These are phyloP conservation scores for Alternaria atra DNA, from an alignment of 2,329 filamentous ascomycete genomes.

Conservation along the genomic window DNA sequence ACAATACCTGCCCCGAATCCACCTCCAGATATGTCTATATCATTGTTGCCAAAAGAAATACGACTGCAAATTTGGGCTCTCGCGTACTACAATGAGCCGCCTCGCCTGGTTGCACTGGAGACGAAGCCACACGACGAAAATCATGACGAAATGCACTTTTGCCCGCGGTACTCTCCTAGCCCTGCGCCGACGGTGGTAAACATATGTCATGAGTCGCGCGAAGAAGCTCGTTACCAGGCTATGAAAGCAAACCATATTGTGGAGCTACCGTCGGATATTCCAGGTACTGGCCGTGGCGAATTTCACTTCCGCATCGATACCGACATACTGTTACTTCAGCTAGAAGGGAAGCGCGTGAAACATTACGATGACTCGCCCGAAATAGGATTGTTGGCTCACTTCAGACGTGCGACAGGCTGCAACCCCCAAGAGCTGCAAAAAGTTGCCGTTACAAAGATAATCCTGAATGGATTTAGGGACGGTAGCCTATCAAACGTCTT, in stretches of 20 bases:
- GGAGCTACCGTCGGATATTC: conserved; percentile 8
- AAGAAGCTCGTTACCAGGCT: conserved; percentile 30
- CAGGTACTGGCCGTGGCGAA: background rate
- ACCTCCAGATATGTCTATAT: conserved; percentile 27
- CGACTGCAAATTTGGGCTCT: conserved; percentile 35
- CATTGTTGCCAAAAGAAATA: conserved; percentile 32
- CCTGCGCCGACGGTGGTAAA: conserved; percentile 26
- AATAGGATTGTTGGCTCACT: conserved; percentile 30
- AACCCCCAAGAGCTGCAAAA: conserved; percentile 17
- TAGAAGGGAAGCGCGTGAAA: conserved; percentile 17
- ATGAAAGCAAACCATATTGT: conserved; percentile 23
- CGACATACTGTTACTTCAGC: conserved; percentile 28
- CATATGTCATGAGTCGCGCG: conserved; percentile 31
- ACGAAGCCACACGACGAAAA: conserved; percentile 25
- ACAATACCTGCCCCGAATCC: background rate
- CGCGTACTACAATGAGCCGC: conserved; percentile 27
- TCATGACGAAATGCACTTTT: conserved; percentile 31
- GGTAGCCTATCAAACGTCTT: conserved; percentile 32
- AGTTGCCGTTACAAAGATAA: conserved; percentile 27
- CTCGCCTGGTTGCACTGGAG: conserved; percentile 30
- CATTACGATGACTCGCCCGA: conserved; percentile 35
- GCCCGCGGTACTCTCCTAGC: conserved; percentile 32
- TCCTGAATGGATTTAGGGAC: conserved; percentile 22
- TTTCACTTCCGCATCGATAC: conserved; percentile 34
- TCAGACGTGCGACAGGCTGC: conserved; percentile 18